phyloP scores from a whole-genome alignment of 257 asterid species.

The Solanum tarapatanum region DNA sequence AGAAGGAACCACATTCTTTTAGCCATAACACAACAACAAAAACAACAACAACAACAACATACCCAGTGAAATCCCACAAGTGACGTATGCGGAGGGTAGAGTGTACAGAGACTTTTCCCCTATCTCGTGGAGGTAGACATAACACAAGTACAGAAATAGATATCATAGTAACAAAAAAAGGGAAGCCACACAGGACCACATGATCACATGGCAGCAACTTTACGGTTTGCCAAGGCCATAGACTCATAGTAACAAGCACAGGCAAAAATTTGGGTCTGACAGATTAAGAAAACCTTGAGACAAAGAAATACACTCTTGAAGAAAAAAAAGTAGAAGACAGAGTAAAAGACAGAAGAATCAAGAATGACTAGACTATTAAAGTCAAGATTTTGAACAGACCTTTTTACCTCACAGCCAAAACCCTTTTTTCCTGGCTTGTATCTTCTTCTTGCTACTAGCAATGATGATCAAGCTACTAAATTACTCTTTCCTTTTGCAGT shows the following conservation, averaged over 20 bases:
- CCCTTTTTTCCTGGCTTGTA: background rate
- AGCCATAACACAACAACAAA: background rate
- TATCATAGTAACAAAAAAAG: background rate
- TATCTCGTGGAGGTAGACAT: background rate
- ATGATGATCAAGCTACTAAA: background rate
- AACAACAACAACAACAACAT: background rate
- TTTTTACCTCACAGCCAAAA: background rate
- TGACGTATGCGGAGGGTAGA: background rate
- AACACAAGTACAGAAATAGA: background rate
- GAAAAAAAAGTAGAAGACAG: background rate
- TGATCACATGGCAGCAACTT: background rate
- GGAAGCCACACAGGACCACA: background rate
- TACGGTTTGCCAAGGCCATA: background rate
- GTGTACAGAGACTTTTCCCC: background rate
- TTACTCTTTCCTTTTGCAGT: background rate
- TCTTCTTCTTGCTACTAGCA: background rate
- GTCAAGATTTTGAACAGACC: background rate
- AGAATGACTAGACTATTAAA: background rate
- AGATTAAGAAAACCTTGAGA: background rate
- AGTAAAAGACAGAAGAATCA: background rate
- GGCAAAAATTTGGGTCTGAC: background rate
- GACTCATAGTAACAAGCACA: background rate
- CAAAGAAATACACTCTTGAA: background rate
- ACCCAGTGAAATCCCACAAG: background rate
- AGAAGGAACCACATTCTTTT: background rate